Evolutionary conservation across 2,329 filamentous ascomycete genomes (phyloP).

Genomic region (Penicillium sp.): DNA sequence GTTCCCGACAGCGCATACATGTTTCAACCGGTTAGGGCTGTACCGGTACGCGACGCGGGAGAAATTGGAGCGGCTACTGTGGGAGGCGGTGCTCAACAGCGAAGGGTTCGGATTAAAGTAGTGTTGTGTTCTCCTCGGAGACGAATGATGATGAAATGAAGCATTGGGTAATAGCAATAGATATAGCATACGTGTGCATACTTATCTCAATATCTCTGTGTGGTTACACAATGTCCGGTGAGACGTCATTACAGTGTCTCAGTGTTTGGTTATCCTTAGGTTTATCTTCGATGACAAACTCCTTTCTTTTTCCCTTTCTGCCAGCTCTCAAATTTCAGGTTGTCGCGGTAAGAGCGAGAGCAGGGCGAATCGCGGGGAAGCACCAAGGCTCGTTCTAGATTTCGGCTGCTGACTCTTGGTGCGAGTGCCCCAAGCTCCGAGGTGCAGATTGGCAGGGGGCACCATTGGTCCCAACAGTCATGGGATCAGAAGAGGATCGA

Average conservation of each 20-base stretch:
- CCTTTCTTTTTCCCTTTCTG: neutral
- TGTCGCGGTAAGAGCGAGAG: conserved; percentile 4
- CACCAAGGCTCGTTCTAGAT: neutral
- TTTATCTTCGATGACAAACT: neutral
- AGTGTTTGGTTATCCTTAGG: neutral
- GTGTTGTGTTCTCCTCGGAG: conserved; percentile 8
- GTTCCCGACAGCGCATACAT: conserved; percentile 86
- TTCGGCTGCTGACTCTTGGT: neutral
- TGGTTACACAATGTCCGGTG: neutral
- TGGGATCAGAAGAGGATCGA: neutral
- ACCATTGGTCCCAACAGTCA: neutral
- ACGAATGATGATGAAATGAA: neutral
- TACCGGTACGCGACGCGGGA: conserved; percentile 72
- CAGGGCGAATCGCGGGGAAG: neutral
- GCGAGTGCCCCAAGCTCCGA: neutral
- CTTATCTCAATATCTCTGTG: neutral
- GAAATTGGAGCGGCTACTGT: conserved; percentile 73
- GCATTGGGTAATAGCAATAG: conserved; percentile 2
- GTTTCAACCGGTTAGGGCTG: conserved; percentile 83
- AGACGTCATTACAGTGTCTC: neutral
- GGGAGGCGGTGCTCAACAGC: conserved; percentile 86
- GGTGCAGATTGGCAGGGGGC: neutral
- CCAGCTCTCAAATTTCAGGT: neutral
- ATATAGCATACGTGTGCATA: neutral
- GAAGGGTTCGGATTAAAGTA: conserved; percentile 87